Conservation (phyloP, 768 basidiomycete genomes). For the Lyophyllum decastes region DNA sequence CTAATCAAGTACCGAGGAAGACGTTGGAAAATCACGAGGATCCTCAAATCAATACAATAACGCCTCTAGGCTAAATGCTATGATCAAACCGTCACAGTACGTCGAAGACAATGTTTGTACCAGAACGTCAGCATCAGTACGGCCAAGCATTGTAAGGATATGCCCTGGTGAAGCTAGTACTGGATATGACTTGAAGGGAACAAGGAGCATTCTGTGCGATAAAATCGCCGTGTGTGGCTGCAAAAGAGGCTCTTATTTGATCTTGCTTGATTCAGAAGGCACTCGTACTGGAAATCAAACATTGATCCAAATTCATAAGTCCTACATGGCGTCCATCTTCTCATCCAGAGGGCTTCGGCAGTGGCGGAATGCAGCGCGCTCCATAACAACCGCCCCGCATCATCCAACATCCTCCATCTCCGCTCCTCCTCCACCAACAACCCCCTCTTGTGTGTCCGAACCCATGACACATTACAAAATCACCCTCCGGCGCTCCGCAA, state of each 20-base stretch:
- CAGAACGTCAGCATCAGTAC: no score
- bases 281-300: no score
- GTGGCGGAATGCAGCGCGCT: constrained; percentile 14
- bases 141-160: no score
- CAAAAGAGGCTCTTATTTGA: not conserved
- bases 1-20: no score
- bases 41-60: no score
- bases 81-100: no score
- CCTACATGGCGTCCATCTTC: constrained; percentile 16
- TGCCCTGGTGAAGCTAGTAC: no score
- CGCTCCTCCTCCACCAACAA: not conserved
- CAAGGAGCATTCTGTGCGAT: no score
- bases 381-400: constrained; percentile 4
- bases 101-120: not conserved
- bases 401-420: not conserved
- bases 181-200: no score
- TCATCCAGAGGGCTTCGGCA: constrained; percentile 12
- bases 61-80: no score
- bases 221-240: no score
- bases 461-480: constrained; percentile 83
- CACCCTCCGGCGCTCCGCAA: constrained; percentile 85
- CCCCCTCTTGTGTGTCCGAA: constrained; percentile 3
- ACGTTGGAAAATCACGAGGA: no score
- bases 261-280: not conserved
- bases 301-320: not conserved